Evolutionary conservation across 306 rosid genomes (phyloP).

Genomic region (Luffa aegyptiaca): DNA sequence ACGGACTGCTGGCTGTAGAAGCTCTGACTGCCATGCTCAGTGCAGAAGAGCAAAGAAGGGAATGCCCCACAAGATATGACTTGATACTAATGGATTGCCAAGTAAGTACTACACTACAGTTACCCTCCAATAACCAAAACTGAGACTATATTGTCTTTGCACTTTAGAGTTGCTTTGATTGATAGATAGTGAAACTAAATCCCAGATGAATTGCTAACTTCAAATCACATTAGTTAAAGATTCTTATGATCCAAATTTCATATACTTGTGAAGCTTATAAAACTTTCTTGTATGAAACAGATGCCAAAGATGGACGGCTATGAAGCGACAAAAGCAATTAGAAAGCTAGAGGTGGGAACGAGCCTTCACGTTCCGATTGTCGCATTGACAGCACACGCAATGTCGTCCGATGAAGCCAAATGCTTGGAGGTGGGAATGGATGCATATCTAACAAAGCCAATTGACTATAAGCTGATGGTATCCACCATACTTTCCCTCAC

Average conservation of each 20-base stretch:
- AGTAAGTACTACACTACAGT: constrained; percentile 32
- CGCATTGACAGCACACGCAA: constrained; percentile 96
- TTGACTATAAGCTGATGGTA: constrained; percentile 89
- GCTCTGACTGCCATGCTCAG: constrained; percentile 42
- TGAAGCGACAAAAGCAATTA: constrained; percentile 88
- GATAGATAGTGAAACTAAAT: background rate
- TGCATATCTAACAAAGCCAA: constrained; percentile 96
- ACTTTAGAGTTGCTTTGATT: background rate
- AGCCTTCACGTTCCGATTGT: constrained; percentile 73
- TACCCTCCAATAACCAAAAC: background rate
- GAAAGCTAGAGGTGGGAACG: constrained; percentile 74
- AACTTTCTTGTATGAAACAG: constrained; percentile 27
- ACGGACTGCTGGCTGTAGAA: constrained; percentile 90
- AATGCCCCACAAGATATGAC: constrained; percentile 42
- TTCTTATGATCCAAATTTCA: background rate
- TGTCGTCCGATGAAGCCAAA: constrained; percentile 97
- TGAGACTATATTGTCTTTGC: background rate
- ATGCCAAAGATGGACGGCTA: constrained; percentile 99
- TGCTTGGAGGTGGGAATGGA: constrained; percentile 99
- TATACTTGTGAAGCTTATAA: background rate
- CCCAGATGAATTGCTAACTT: background rate
- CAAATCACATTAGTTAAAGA: background rate
- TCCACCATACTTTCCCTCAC: constrained; percentile 96
- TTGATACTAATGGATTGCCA: constrained; percentile 98
- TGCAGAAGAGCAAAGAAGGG: constrained; percentile 36